Evolutionary conservation across 257 asterid genomes (phyloP).

Genomic region (Lycium barbarum): DNA sequence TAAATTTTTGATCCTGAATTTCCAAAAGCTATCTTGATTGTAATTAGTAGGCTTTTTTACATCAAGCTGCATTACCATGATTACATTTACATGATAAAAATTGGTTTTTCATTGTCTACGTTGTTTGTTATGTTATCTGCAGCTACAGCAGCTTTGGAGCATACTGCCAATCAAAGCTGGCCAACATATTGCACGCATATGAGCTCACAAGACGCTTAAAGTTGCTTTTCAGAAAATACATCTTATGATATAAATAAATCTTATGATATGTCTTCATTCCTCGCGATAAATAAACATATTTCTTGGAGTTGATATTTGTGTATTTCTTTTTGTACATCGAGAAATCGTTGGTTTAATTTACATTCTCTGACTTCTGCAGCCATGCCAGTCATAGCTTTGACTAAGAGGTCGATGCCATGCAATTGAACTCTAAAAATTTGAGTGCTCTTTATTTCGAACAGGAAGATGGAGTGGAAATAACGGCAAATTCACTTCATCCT

Average conservation of each 20-base stretch:
- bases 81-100: not conserved
- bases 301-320: not conserved
- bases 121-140: constrained; percentile 34
- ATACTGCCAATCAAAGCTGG: constrained; percentile 87
- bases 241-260: not conserved
- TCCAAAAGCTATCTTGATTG: constrained; percentile 22
- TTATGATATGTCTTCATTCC: not conserved
- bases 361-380: not conserved
- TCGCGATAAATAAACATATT: not conserved
- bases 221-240: constrained; percentile 40
- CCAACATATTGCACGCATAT: constrained; percentile 70
- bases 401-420: not conserved
- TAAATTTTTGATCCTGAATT: not conserved
- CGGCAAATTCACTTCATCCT: constrained; percentile 44
- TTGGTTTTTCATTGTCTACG: not conserved
- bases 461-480: constrained; percentile 68
- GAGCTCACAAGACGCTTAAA: constrained; percentile 68
- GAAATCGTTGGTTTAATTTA: not conserved
- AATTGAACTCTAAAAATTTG: not conserved
- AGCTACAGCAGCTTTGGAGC: constrained; percentile 61
- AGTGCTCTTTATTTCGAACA: constrained; percentile 37
- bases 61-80: not conserved
- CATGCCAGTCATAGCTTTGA: constrained; percentile 13
- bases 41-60: not conserved
- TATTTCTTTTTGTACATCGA: not conserved